Evolutionary conservation across 805 yeast genomes (phyloP).

Genomic region (Kuraishia hungarica): DNA sequence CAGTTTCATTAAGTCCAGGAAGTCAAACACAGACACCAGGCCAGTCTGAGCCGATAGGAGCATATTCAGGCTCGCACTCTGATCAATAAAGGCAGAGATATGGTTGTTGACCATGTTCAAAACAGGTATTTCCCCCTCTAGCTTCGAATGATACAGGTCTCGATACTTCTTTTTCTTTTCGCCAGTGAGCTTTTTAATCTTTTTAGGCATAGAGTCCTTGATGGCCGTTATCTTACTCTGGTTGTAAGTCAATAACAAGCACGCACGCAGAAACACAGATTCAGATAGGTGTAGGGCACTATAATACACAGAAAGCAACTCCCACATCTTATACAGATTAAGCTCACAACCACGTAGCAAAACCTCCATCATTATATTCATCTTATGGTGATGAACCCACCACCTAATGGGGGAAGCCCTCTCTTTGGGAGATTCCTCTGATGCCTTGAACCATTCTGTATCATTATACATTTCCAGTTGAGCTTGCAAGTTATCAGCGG

Average conservation of each 20-base stretch:
- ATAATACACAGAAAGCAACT: conserved; percentile 62
- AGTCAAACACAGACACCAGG: conserved; percentile 4
- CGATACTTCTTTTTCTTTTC: conserved; percentile 35
- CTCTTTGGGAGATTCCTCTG: conserved; percentile 15
- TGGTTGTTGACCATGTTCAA: conserved; percentile 18
- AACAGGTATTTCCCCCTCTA: conserved; percentile 26
- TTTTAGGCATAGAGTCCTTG: conserved; percentile 13
- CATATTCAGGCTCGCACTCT: conserved; percentile 16
- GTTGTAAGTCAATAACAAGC: background rate
- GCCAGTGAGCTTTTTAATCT: conserved; percentile 38
- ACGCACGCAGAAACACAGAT: background rate
- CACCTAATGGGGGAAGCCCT: conserved; percentile 62
- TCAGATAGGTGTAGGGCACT: conserved; percentile 43
- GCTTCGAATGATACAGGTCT: conserved; percentile 21
- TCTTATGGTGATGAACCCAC: conserved; percentile 59
- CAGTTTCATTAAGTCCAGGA: conserved; percentile 11
- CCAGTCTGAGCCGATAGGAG: conserved; percentile 10
- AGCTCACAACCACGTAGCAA: conserved; percentile 67
- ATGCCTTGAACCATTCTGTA: conserved; percentile 22
- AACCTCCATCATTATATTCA: conserved; percentile 65
- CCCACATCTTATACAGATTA: conserved; percentile 66
- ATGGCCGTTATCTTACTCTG: background rate
- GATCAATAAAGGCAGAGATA: conserved; percentile 17
- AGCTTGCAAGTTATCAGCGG: conserved; percentile 56
- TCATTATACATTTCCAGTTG: conserved; percentile 27